A percentile compares a stretch with the other conserved stretches of the same genome.
phyloP scores from a whole-genome alignment of 805 yeast species.

The Candida koratica region DNA sequence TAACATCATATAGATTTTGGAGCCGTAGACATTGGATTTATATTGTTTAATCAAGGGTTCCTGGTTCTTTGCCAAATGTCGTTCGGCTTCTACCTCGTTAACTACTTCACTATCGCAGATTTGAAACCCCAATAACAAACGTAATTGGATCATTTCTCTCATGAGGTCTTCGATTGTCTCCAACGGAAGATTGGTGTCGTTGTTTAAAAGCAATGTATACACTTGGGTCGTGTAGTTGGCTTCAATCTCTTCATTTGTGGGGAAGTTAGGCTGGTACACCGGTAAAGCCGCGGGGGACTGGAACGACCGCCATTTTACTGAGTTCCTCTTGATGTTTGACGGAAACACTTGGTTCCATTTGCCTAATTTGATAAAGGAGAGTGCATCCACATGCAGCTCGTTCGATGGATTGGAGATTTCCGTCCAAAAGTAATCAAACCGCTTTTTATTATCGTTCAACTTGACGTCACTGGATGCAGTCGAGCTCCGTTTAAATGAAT shows the following conservation, averaged over 20 bases:
- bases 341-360: slow-evolving; percentile 94
- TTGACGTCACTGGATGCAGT: slow-evolving; percentile 10
- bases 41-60: slow-evolving; percentile 51
- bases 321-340: slow-evolving; percentile 54
- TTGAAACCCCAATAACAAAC: slow-evolving; percentile 87
- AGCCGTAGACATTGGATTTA: slow-evolving; percentile 47
- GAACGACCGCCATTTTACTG: slow-evolving; percentile 89
- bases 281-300: slow-evolving; percentile 94
- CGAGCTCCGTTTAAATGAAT: not conserved
- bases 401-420: slow-evolving; percentile 66
- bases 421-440: slow-evolving; percentile 26
- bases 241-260: slow-evolving; percentile 63
- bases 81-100: slow-evolving; percentile 57
- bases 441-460: not conserved
- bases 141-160: slow-evolving; percentile 80
- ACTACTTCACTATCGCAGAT: slow-evolving; percentile 74
- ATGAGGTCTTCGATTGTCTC: slow-evolving; percentile 56
- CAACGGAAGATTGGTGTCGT: slow-evolving; percentile 49
- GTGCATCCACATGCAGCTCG: slow-evolving; percentile 50
- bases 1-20: slow-evolving; percentile 69
- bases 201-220: slow-evolving; percentile 72
- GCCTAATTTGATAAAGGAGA: slow-evolving; percentile 61
- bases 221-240: slow-evolving; percentile 73
- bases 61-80: slow-evolving; percentile 53
- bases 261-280: slow-evolving; percentile 72